phyloP scores from a whole-genome alignment of 164 flowering plant species.

The Santalum album region DNA sequence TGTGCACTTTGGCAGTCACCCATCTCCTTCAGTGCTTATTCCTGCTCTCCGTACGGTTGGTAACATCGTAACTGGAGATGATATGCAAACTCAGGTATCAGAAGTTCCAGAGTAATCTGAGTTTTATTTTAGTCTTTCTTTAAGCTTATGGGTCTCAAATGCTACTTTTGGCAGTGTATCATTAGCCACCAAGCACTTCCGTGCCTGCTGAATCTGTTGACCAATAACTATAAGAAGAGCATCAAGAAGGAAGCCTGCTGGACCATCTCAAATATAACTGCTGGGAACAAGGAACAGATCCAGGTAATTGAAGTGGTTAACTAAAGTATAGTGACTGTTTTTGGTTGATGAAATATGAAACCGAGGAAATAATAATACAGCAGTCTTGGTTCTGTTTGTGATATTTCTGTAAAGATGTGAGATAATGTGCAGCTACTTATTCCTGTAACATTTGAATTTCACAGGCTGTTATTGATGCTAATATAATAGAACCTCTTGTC shows the following conservation, averaged over 20 bases:
- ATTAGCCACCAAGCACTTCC: constrained; percentile 39
- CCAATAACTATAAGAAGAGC: constrained; percentile 40
- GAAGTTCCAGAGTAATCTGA: neutral
- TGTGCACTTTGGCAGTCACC: constrained; percentile 21
- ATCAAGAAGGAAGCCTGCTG: constrained; percentile 52
- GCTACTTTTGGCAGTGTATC: constrained; percentile 23
- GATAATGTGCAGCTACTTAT: neutral
- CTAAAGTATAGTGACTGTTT: neutral
- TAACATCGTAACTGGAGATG: constrained; percentile 49
- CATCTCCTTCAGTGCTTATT: constrained; percentile 39
- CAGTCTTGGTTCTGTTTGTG: neutral
- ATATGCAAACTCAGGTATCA: constrained; percentile 40
- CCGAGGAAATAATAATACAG: no score
- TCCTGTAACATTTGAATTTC: neutral
- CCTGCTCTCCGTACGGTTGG: constrained; percentile 49
- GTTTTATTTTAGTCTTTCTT: neutral
- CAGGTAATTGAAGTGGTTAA: constrained; percentile 22
- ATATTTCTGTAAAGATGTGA: neutral
- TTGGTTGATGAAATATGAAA: neutral
- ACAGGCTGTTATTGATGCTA: constrained; percentile 50
- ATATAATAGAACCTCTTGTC: constrained; percentile 42
- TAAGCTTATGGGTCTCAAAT: neutral
- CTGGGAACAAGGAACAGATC: constrained; percentile 52
- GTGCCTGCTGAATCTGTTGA: constrained; percentile 38
- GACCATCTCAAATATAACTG: constrained; percentile 48